Conservation (phyloP, 768 basidiomycete species). For the Hygrocybe coccinea region DNA sequence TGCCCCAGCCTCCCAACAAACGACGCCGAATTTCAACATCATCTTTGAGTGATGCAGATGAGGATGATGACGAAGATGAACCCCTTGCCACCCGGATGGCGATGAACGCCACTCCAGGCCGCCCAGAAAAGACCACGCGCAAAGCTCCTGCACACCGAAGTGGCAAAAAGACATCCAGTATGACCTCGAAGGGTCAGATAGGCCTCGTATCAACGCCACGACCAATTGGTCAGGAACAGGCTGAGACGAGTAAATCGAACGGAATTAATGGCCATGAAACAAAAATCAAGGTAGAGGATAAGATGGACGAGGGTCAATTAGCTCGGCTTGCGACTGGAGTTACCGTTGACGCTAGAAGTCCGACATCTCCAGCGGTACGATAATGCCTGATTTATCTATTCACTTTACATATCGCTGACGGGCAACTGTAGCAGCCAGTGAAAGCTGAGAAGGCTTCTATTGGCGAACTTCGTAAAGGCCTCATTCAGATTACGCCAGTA, state of each 20-base stretch:
- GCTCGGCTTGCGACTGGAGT: conserved; percentile 76
- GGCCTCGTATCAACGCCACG: conserved; percentile 44
- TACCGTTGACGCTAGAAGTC: conserved; percentile 60
- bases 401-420: not conserved
- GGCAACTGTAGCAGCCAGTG: conserved; percentile 9
- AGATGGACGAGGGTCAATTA: conserved; percentile 73
- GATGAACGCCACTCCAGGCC: conserved; percentile 11
- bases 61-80: conserved; percentile 49
- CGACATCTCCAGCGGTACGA: conserved; percentile 41
- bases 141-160: conserved; percentile 36
- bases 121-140: conserved; percentile 26
- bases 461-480: conserved; percentile 71
- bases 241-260: conserved; percentile 38
- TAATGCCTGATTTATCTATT: not conserved
- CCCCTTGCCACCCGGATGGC: conserved; percentile 50
- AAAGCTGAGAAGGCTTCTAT: conserved; percentile 75
- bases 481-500: conserved; percentile 81
- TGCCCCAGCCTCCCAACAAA: conserved; percentile 45
- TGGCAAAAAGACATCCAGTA: conserved; percentile 54
- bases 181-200: conserved; percentile 56
- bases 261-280: conserved; percentile 44
- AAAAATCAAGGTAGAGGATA: conserved; percentile 69
- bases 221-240: conserved; percentile 36
- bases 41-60: conserved; percentile 50
- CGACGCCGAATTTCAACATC: conserved; percentile 51